phyloP scores from a whole-genome alignment of 192 early-diverging fungal genomes.

The Coemansia sp. region DNA sequence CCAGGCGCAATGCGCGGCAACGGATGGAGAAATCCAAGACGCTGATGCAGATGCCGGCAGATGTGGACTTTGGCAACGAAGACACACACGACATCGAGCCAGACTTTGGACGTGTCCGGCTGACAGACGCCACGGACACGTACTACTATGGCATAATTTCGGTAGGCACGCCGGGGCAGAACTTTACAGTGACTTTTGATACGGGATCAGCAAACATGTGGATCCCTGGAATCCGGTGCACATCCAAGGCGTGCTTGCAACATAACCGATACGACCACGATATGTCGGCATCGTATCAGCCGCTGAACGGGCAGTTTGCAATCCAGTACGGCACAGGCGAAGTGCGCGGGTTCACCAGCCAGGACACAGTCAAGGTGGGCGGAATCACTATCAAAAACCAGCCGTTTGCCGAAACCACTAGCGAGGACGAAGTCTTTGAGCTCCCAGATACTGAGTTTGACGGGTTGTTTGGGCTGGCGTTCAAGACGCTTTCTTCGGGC shows the following conservation, averaged over 20 bases:
- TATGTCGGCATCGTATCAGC: conserved; percentile 46
- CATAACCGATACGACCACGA: conserved; percentile 49
- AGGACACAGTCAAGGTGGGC: conserved; percentile 51
- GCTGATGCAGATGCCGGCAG: conserved; percentile 42
- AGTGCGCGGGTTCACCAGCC: conserved; percentile 46
- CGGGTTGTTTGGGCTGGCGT: conserved; percentile 57
- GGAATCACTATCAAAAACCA: conserved; percentile 53
- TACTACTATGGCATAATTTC: conserved; percentile 63
- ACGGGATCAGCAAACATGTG: conserved; percentile 76
- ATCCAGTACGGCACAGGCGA: conserved; percentile 56
- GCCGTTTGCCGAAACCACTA: conserved; percentile 52
- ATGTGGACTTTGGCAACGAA: conserved; percentile 48
- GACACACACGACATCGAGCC: conserved; percentile 46
- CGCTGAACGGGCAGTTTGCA: conserved; percentile 40
- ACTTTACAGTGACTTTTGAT: conserved; percentile 69
- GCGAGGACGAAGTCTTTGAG: conserved; percentile 53
- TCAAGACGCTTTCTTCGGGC: conserved; percentile 44
- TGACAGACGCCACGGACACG: conserved; percentile 51
- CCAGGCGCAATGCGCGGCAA: conserved; percentile 33
- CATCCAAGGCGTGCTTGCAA: conserved; percentile 46
- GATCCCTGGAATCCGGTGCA: conserved; percentile 54
- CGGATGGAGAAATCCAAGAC: conserved; percentile 15
- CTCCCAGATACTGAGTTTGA: conserved; percentile 53
- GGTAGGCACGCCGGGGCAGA: conserved; percentile 66
- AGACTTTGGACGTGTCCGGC: conserved; percentile 48